phyloP scores from a whole-genome alignment of 345 rosid species.

The Populus deltoides region DNA sequence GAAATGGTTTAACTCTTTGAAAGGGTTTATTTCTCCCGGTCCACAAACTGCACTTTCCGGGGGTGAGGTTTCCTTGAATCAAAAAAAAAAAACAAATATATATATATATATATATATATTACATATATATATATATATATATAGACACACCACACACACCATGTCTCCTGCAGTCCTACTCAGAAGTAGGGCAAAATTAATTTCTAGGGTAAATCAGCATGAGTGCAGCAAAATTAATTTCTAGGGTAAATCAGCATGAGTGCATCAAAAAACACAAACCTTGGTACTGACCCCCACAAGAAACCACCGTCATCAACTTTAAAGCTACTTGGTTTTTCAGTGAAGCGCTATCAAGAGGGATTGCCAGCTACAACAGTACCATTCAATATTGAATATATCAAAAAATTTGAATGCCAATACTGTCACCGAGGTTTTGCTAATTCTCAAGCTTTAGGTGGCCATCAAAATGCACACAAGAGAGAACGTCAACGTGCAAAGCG shows the following conservation, averaged over 20 bases:
- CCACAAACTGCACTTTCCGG: too few relatives aligned
- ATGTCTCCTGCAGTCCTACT: too few relatives aligned
- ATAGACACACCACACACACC: too few relatives aligned
- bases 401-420: conserved; percentile 47
- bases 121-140: too few relatives aligned
- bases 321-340: background rate
- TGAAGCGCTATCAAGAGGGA: background rate
- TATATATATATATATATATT: too few relatives aligned
- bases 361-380: background rate
- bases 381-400: background rate
- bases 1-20: too few relatives aligned
- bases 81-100: too few relatives aligned
- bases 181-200: too few relatives aligned
- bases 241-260: background rate
- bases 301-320: background rate
- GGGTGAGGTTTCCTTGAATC: too few relatives aligned
- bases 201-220: background rate
- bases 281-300: background rate
- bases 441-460: conserved; percentile 58
- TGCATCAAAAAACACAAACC: background rate
- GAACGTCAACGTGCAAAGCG: conserved; percentile 49
- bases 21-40: too few relatives aligned
- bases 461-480: conserved; percentile 55
- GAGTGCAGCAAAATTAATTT: background rate
- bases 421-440: conserved; percentile 40